Evolutionary conservation across 2,329 filamentous ascomycete genomes (phyloP).

Genomic region (Penicillium hesseltinei): DNA sequence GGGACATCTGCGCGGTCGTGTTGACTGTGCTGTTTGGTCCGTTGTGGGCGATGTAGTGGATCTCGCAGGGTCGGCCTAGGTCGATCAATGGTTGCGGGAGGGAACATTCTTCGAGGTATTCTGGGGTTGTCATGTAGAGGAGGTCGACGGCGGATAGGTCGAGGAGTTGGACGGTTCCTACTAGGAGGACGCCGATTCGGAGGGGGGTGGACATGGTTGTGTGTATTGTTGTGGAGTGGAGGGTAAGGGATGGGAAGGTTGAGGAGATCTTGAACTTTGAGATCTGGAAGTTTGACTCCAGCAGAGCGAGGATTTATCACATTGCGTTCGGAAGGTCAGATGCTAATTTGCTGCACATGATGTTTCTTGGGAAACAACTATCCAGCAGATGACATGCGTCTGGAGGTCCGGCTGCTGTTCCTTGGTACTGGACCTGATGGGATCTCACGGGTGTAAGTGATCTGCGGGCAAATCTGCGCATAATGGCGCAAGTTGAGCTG

Average conservation of each 20-base stretch:
- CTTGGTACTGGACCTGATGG: background rate
- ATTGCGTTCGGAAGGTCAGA: background rate
- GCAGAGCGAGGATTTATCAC: background rate
- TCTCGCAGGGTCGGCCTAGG: constrained; percentile 26
- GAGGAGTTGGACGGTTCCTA: constrained; percentile 39
- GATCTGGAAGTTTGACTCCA: background rate
- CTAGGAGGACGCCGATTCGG: constrained; percentile 38
- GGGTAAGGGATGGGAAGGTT: background rate
- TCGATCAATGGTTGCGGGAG: constrained; percentile 32
- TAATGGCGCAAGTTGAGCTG: background rate
- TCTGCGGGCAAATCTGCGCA: background rate
- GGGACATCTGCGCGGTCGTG: constrained; percentile 29
- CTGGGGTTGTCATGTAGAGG: constrained; percentile 36
- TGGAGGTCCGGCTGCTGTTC: background rate
- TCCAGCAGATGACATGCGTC: background rate
- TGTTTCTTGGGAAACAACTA: background rate
- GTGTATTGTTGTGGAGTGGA: no score
- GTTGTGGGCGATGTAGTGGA: constrained; percentile 31
- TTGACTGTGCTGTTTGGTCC: constrained; percentile 13
- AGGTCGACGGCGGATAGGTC: constrained; percentile 41
- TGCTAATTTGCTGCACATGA: background rate
- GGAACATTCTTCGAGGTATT: constrained; percentile 28
- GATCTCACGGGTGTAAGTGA: background rate
- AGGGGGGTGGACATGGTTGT: constrained; percentile 12
- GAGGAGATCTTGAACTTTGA: background rate